Conservation (phyloP, 1,284 basidiomycete genomes). For the Papiliotrema terrestris region DNA sequence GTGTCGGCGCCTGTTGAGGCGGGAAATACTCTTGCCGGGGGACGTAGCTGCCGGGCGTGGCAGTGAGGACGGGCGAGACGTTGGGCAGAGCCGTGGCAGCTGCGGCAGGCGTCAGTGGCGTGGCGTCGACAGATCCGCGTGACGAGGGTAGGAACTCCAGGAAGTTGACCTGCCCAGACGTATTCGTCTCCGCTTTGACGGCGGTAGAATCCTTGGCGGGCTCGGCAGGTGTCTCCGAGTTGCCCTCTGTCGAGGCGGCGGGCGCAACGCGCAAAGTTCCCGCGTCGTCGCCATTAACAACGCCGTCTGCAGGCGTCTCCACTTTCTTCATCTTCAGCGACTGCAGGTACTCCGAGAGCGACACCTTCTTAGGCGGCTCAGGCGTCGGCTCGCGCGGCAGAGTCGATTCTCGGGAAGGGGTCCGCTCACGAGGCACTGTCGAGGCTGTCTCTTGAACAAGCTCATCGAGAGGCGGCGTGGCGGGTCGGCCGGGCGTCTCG, state of each 20-base stretch:
- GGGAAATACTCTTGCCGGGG: conserved; percentile 27
- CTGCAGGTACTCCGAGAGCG: conserved; percentile 39
- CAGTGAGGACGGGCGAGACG: conserved; percentile 1
- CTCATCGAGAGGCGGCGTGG: too few species aligned
- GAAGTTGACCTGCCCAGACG: conserved; percentile 22
- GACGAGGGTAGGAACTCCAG: conserved; percentile 33
- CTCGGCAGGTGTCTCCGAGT: background rate
- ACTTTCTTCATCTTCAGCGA: conserved; percentile 35
- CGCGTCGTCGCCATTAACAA: background rate
- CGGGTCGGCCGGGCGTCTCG: too few species aligned
- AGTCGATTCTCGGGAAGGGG: conserved; percentile 17
- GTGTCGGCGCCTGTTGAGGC: background rate
- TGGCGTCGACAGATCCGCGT: conserved; percentile 2
- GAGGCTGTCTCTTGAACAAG: background rate
- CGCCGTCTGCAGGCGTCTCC: background rate
- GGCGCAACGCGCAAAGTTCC: background rate
- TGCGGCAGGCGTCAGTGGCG: background rate
- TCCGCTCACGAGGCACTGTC: background rate
- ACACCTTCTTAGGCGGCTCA: conserved; percentile 37
- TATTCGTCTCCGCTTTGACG: background rate
- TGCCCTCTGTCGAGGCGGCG: background rate
- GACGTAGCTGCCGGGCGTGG: conserved; percentile 16
- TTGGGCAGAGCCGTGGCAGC: conserved; percentile 2
- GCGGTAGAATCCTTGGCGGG: background rate
- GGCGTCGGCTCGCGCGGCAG: conserved; percentile 26